Evolutionary conservation across 495 filamentous ascomycete genomes (phyloP), one percentile per base, ranked within the genome.

Genomic region (Clohesyomyces aquaticus): DNA sequence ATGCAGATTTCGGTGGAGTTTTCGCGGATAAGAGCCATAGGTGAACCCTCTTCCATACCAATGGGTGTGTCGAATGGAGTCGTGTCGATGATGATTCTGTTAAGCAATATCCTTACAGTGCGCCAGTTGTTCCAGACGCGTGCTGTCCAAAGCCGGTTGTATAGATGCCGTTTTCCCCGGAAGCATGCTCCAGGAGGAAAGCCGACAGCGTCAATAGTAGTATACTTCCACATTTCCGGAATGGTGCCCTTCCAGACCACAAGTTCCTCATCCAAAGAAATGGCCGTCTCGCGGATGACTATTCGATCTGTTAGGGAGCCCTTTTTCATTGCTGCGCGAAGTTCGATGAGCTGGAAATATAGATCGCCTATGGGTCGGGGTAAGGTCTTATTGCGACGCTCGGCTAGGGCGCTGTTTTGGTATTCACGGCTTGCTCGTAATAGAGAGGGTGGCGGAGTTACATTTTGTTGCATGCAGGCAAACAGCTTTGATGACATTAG

Each of bases 91-190:
- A 63, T 57, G 35, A 58, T 56, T 27, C 50, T 35, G n/a, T 63
- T 47, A 18, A 57, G 35, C n/a, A 63, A n/a, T 16, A 63, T 63
- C 8, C 61, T 32, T 25, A 47, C 22, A 1, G 53, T 29, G 18
- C 61, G 61, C 61, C 61, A 63, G 42, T 49, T 63, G 28, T 63
- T 63, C 61, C 61, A 63, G 26, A 63, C 32, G 10, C 57, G 21
- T 26, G 53, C 61, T 21, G 28, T 41, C 50, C 53, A 63, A 43
- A 32, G 52, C 10, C 21, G 47, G n/a, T 12, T 21, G 26, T 63
- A 63, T 0, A 48, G 18, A 57, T 56, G 61, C 1, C 35, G 11
- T 21, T 63, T 56, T 12, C 38, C 51, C n/a, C 28, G 21, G 23
- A 63, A 58, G 38, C 38, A 57, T 25, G 12, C 18, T 1, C 21